Evolutionary conservation across 495 filamentous ascomycete species (phyloP).

Genomic region (Trichoderma virens): DNA sequence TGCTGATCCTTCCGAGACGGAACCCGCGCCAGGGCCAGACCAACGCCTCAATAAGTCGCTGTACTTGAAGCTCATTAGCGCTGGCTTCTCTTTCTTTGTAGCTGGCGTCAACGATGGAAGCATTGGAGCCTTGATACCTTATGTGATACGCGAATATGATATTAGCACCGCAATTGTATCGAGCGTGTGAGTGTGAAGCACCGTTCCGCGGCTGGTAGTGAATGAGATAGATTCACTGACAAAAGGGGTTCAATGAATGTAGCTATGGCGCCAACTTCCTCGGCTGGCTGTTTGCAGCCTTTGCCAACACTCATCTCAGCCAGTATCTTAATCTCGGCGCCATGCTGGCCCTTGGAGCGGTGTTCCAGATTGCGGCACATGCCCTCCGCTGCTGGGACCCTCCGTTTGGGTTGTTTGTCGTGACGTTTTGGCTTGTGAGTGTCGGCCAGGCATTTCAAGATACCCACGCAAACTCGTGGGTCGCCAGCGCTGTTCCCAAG

Average conservation of each 20-base stretch:
- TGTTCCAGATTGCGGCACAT: slow-evolving; percentile 39
- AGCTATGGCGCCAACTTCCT: slow-evolving; percentile 35
- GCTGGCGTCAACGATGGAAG: slow-evolving; percentile 49
- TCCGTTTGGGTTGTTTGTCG: slow-evolving; percentile 38
- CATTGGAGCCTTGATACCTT: slow-evolving; percentile 46
- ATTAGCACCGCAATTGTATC: slow-evolving; percentile 43
- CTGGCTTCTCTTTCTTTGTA: slow-evolving; percentile 45
- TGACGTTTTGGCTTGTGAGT: slow-evolving; percentile 41
- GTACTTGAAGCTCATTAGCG: slow-evolving; percentile 36
- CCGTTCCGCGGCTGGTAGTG: not conserved
- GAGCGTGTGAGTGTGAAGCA: slow-evolving; percentile 32
- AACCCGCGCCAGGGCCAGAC: not conserved
- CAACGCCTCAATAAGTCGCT: not conserved
- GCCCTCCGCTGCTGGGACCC: slow-evolving; percentile 41
- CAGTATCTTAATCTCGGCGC: slow-evolving; percentile 37
- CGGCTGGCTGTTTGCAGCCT: slow-evolving; percentile 42
- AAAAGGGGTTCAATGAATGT: too few relatives aligned
- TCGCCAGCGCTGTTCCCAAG: slow-evolving; percentile 26
- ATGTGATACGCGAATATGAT: slow-evolving; percentile 41
- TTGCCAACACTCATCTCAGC: slow-evolving; percentile 40
- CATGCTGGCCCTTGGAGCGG: slow-evolving; percentile 41
- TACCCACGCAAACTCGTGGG: slow-evolving; percentile 46
- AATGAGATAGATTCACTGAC: not conserved
- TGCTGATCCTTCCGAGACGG: not conserved
- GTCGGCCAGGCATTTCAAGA: slow-evolving; percentile 47